Evolutionary conservation across 2,329 filamentous ascomycete genomes (phyloP), one percentile per base, ranked within the genome.

Genomic region (Corynespora cassiicola): DNA sequence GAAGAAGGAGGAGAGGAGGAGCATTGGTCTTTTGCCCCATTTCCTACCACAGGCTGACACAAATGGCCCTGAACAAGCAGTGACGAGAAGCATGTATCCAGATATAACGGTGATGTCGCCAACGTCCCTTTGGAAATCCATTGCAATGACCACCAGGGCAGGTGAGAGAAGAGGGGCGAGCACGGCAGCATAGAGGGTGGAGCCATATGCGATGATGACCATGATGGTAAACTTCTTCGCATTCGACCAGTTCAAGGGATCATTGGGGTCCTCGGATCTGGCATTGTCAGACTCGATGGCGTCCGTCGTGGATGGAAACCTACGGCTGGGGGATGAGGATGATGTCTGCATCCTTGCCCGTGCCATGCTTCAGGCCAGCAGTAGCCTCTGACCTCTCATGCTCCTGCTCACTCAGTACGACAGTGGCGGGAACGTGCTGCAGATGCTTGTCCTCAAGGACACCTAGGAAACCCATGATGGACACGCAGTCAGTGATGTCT

Each of bases 11-110:
- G 58, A 64, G 18, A 61, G 29, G 20, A 70, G 58, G 14, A 66
- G 52, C 23, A 61, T 37, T 8, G 57, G 54, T 23, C 61, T 44
- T 29, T 66, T 66, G n/a, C 63, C 63, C 18, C 56, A 65, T 37
- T 65, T 66, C 19, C 63, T 52, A 19, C 56, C 56, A 7, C 49
- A 48, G 0, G 64, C 62, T 16, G 45, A 63, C 10, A 68, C 59
- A 16, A 67, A 32, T 7, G 64, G 65, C 2, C 65, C 66, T n/a
- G 62, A 55, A 9, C 52, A 43, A 5, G 54, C 65, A 4, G 63
- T 63, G 4, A 67, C 64, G 1, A 69, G 44, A 5, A 69, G 48
- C 52, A 65, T 64, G 26, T 68, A 69, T n/a, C 66, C 65, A 6
- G 62, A 66, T 11, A 67, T 63, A 20, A 65, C 54, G 4, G 65